Evolutionary conservation across 1,284 basidiomycete genomes (phyloP), one percentile per base, ranked within the genome.

Genomic region (Ceratobasidium sp.): DNA sequence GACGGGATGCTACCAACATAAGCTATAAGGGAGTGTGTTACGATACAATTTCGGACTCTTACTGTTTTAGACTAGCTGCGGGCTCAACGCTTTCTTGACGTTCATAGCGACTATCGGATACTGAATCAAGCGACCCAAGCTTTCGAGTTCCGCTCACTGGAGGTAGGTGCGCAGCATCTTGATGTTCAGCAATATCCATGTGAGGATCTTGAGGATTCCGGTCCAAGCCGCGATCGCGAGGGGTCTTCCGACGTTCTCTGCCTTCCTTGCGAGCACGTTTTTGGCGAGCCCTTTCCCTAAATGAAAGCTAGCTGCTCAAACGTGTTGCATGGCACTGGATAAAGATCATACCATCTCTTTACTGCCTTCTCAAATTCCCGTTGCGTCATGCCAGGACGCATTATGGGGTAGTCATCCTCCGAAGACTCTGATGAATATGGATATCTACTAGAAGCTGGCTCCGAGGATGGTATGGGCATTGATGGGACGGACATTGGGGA

Each of bases 191-290:
- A n/a, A n/a, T n/a, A n/a, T n/a, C n/a, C n/a, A n/a, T n/a, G 13
- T n/a, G 61, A 7, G 40, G 67, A 13, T 69, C 67, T 7, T 49
- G 51, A 67, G 18, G 26, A 46, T n/a, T n/a, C n/a, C n/a, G n/a
- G n/a, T n/a, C n/a, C n/a, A n/a, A n/a, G n/a, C n/a, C n/a, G n/a
- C n/a, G n/a, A n/a, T n/a, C n/a, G n/a, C n/a, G n/a, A n/a, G 6
- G 10, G 13, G 39, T 12, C 15, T 67, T 23, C 15, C 49, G 6
- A 33, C 39, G 66, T 44, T 68, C 44, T 42, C 61, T 72, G 10
- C 61, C 56, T 46, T 72, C 70, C 40, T 72, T 72, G 56, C 70
- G 70, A 61, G 70, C 70, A 33, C 70, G 70, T 42, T 72, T 72
- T 40, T 72, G 70, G 6, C 56, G 55, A 23, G 60, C 70, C 40